A percentile compares a stretch with the other conserved stretches of the same genome.
These are phyloP conservation scores for Silene conica DNA, from an alignment of 148 eudicot species.

Conservation along the genomic window DNA sequence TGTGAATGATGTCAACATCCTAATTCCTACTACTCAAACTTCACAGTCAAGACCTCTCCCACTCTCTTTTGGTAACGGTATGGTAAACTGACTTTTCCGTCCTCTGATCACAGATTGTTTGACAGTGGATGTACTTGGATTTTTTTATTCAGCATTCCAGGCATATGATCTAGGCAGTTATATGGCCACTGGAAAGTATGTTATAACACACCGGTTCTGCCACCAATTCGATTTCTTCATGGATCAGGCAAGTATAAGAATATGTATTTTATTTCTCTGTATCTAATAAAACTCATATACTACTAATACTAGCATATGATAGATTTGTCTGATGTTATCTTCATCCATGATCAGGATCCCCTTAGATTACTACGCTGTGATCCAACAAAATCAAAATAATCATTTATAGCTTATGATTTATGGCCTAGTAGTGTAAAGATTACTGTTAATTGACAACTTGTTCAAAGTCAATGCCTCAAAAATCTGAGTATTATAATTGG, in stretches of 20 bases:
- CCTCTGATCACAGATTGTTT: constrained; percentile 63
- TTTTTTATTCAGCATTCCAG: constrained; percentile 67
- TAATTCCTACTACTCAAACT: too few species aligned
- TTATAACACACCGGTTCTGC: constrained; percentile 47
- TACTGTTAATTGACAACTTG: too few species aligned
- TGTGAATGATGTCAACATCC: too few species aligned
- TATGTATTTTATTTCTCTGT: neutral
- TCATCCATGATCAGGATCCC: too few species aligned
- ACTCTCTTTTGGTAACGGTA: neutral
- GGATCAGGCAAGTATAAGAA: constrained; percentile 72
- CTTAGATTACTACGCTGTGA: too few species aligned
- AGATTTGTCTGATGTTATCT: too few species aligned
- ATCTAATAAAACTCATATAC: too few species aligned
- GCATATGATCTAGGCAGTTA: constrained; percentile 49
- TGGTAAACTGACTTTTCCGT: constrained; percentile 3
- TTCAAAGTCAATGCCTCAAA: neutral
- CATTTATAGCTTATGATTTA: too few species aligned
- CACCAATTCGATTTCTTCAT: constrained; percentile 60
- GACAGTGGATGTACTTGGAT: constrained; percentile 63
- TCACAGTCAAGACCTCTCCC: neutral
- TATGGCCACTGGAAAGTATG: constrained; percentile 48
- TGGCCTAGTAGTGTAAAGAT: too few species aligned
- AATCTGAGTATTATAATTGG: too few species aligned
- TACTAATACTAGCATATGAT: too few species aligned
- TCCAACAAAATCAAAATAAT: too few species aligned